Percentiles rank a stretch among this genome's conserved stretches.
phyloP scores from a whole-genome alignment of 2,329 filamentous ascomycete genomes.

The Periconia macrospinosa region DNA sequence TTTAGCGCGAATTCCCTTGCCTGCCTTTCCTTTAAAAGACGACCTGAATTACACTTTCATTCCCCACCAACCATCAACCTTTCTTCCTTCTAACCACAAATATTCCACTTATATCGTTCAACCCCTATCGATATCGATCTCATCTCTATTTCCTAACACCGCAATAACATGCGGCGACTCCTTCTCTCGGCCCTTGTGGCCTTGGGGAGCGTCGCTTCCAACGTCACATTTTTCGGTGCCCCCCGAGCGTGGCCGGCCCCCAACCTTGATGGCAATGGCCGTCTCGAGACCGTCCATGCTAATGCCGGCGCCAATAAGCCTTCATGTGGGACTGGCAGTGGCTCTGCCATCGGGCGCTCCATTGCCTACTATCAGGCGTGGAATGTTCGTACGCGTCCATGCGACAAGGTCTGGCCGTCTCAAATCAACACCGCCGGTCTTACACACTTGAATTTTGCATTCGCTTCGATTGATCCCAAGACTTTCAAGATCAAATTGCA shows the following conservation, averaged over 20 bases:
- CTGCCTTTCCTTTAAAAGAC: no score
- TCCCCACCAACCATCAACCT: no score
- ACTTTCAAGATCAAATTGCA: constrained; percentile 28
- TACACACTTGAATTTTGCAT: constrained; percentile 40
- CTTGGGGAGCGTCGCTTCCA: not conserved
- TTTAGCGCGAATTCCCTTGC: no score
- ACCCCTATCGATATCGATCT: not conserved
- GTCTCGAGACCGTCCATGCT: constrained; percentile 8
- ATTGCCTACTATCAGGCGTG: constrained; percentile 12
- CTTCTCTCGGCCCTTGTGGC: not conserved
- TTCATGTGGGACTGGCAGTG: constrained; percentile 15
- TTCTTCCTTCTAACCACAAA: no score
- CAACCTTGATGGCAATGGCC: no score
- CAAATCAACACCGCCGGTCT: constrained; percentile 24
- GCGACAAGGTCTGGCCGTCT: constrained; percentile 21
- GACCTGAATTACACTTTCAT: no score
- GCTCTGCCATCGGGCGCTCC: constrained; percentile 12
- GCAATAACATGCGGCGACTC: not conserved
- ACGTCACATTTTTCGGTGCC: constrained; percentile 2
- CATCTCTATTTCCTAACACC: no score
- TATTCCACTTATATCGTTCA: no score
- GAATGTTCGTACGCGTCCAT: constrained; percentile 21
- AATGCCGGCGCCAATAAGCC: constrained; percentile 3
- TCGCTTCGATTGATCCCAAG: constrained; percentile 45
- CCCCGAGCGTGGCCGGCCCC: not conserved